Percentiles rank a stretch among this genome's conserved stretches.
phyloP scores from a whole-genome alignment of 805 yeast genomes.

The Kluyveromyces wickerhamii region DNA sequence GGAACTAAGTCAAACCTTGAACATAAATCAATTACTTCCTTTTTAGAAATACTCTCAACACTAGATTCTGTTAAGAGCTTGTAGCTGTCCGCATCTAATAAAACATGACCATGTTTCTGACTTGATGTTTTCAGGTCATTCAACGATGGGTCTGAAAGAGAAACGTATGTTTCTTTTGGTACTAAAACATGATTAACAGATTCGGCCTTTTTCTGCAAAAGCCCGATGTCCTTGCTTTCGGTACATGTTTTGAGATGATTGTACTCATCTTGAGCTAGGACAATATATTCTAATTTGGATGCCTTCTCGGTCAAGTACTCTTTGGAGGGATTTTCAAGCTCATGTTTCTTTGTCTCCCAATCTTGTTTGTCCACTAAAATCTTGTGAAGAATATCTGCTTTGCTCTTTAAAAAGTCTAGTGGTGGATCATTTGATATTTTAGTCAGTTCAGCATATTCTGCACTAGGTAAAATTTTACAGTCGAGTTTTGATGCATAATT shows the following conservation, averaged over 20 bases:
- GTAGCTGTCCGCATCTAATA: conserved; percentile 9
- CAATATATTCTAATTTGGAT: conserved; percentile 1
- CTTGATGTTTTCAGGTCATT: neutral
- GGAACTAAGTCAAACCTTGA: conserved; percentile 18
- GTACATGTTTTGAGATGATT: neutral
- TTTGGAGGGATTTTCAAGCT: neutral
- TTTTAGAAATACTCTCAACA: conserved; percentile 10
- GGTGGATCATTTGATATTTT: conserved; percentile 7
- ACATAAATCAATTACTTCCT: conserved; percentile 16
- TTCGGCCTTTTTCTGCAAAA: conserved; percentile 1
- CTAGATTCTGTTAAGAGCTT: conserved; percentile 6
- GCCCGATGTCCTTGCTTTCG: neutral
- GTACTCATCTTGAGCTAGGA: conserved; percentile 7
- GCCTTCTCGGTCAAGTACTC: conserved; percentile 12
- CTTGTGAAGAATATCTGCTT: neutral
- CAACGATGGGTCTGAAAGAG: neutral
- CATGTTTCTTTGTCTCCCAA: neutral
- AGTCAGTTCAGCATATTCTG: conserved; percentile 7
- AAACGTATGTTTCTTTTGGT: conserved; percentile 9
- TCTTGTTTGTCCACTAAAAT: neutral
- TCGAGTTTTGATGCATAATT: conserved; percentile 2
- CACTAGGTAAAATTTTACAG: conserved; percentile 2
- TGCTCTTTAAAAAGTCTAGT: conserved; percentile 5
- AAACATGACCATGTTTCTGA: conserved; percentile 6
- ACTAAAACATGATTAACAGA: conserved; percentile 8